phyloP scores from a whole-genome alignment of 2,329 filamentous ascomycete genomes.

The Phialophora verrucosa region DNA sequence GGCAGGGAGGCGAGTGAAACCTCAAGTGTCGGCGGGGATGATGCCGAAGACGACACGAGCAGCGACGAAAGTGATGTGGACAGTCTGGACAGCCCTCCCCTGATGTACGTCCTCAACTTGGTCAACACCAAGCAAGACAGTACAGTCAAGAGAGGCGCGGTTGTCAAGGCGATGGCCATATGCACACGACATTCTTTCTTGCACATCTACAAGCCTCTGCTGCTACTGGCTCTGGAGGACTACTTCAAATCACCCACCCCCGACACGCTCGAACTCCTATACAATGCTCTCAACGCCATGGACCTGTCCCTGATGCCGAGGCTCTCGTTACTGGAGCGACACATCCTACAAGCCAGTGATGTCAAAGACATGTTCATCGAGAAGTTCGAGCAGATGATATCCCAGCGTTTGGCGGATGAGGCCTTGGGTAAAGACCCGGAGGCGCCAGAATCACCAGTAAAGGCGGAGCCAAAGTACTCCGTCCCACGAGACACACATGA shows the following conservation, averaged over 20 bases:
- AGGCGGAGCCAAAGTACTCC: conserved; percentile 69
- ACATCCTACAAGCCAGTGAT: conserved; percentile 86
- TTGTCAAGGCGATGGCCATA: conserved; percentile 98
- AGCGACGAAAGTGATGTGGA: conserved; percentile 67
- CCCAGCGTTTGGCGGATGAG: conserved; percentile 76
- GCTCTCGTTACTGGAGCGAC: conserved; percentile 80
- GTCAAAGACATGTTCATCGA: conserved; percentile 96
- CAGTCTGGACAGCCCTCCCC: conserved; percentile 79
- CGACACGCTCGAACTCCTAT: conserved; percentile 85
- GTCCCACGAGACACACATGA: conserved; percentile 95
- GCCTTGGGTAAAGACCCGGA: conserved; percentile 45
- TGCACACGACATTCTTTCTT: conserved; percentile 97
- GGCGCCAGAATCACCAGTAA: conserved; percentile 56
- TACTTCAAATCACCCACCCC: conserved; percentile 92
- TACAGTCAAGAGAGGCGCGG: conserved; percentile 70
- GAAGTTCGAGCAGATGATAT: conserved; percentile 94
- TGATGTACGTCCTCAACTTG: conserved; percentile 96
- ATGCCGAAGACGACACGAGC: conserved; percentile 50
- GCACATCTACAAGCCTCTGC: conserved; percentile 97
- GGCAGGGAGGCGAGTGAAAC: conserved; percentile 46
- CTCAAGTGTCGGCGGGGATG: conserved; percentile 57
- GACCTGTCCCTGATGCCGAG: conserved; percentile 91
- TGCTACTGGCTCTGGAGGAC: conserved; percentile 89
- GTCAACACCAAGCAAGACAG: conserved; percentile 97
- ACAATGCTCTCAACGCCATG: conserved; percentile 94